These are phyloP conservation scores for Aspergillus intermedius DNA, from an alignment of 2,329 filamentous ascomycete species.

Conservation along the genomic window DNA sequence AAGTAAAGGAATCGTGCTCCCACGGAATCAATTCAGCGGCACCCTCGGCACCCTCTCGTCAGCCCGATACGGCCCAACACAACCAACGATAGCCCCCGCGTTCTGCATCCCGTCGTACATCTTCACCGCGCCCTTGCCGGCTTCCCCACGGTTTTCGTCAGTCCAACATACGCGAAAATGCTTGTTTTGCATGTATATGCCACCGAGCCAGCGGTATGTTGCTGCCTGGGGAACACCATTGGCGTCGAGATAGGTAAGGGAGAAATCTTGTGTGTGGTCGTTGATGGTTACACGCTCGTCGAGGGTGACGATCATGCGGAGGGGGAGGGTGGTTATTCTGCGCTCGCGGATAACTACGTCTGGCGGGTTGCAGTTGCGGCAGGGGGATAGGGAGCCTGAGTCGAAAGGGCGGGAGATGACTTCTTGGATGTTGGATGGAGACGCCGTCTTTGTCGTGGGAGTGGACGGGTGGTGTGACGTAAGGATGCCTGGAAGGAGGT, in stretches of 20 bases:
- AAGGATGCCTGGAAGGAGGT: slow-evolving; percentile 1
- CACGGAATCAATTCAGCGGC: slow-evolving; percentile 19
- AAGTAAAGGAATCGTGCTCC: slow-evolving; percentile 18
- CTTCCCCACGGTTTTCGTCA: slow-evolving; percentile 22
- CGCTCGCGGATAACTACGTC: slow-evolving; percentile 2
- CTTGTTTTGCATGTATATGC: slow-evolving; percentile 22
- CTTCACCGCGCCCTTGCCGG: slow-evolving; percentile 12
- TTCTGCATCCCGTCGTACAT: slow-evolving; percentile 26
- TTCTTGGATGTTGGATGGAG: slow-evolving; percentile 12
- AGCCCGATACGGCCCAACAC: slow-evolving; percentile 7
- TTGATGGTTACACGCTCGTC: slow-evolving; percentile 7
- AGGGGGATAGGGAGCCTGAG: not conserved
- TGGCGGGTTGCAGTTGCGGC: slow-evolving; percentile 5
- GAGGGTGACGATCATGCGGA: slow-evolving; percentile 23
- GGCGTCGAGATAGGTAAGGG: slow-evolving; percentile 17
- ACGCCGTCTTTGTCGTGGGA: slow-evolving; percentile 12
- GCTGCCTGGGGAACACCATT: slow-evolving; percentile 12
- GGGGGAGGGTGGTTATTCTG: slow-evolving; percentile 19
- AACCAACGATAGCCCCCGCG: slow-evolving; percentile 22
- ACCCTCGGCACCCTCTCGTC: slow-evolving; percentile 21
- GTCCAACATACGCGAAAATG: slow-evolving; percentile 28
- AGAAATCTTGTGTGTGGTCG: slow-evolving; percentile 22
- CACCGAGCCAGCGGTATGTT: slow-evolving; percentile 33
- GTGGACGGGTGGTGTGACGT: slow-evolving; percentile 8
- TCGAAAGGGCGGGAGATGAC: slow-evolving; percentile 17